Conservation (phyloP, 768 basidiomycete genomes). For the Suillus subluteus region DNA sequence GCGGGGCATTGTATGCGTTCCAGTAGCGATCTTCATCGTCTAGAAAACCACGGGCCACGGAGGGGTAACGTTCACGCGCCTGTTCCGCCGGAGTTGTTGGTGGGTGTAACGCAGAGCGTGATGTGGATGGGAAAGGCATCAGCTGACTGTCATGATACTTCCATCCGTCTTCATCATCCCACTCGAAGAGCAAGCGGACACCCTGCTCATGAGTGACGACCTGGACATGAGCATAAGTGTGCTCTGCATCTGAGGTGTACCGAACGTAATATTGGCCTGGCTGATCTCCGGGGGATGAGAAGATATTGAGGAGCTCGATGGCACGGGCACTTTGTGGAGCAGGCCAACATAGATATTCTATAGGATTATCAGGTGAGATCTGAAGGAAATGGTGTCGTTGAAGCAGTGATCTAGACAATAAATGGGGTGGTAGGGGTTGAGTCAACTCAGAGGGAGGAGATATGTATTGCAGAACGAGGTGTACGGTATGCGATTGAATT, state of each 20-base stretch:
- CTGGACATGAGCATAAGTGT: constrained; percentile 58
- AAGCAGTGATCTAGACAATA: constrained; percentile 59
- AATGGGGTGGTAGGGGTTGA: constrained; percentile 58
- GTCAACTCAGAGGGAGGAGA: constrained; percentile 50
- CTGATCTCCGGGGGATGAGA: constrained; percentile 31
- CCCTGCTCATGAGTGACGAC: constrained; percentile 41
- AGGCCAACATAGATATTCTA: constrained; percentile 73
- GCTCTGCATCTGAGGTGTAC: constrained; percentile 53
- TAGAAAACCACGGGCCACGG: constrained; percentile 8
- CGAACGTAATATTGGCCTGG: constrained; percentile 33
- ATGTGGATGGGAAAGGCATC: constrained; percentile 70
- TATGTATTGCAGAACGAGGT: constrained; percentile 60
- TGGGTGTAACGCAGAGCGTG: constrained; percentile 32
- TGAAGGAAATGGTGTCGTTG: constrained; percentile 70
- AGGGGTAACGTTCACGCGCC: constrained; percentile 5
- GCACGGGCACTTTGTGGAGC: constrained; percentile 38
- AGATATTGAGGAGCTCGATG: constrained; percentile 48
- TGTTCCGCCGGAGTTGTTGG: constrained; percentile 24
- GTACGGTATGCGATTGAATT: constrained; percentile 41
- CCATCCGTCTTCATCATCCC: constrained; percentile 61
- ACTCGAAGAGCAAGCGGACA: constrained; percentile 70
- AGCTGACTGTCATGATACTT: constrained; percentile 68
- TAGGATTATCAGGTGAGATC: constrained; percentile 51
- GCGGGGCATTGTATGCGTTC: constrained; percentile 59
- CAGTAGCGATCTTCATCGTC: constrained; percentile 63